Evolutionary conservation across 2,329 filamentous ascomycete genomes (phyloP), one percentile per base, ranked within the genome.

Genomic region (Alternaria infectoria): DNA sequence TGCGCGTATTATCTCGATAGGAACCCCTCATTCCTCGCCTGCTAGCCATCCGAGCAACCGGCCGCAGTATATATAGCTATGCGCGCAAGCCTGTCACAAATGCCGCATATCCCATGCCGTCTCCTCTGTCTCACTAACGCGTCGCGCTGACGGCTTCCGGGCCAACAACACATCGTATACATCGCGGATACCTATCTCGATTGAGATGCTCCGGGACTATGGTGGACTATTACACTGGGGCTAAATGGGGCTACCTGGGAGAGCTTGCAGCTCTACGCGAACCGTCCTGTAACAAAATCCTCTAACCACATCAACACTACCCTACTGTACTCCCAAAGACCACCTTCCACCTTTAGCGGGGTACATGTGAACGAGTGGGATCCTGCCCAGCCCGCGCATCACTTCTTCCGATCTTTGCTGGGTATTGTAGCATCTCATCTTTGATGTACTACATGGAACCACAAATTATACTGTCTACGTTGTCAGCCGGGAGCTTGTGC

Each of bases 331-430:
- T 50, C 55, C 36, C 30, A 54, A 44, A 47, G 36, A 47, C 36
- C 64, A 67, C 64, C 64, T 66, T 67, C 62, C 50, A 44, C 43
- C 21, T 54, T 58, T 50, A 59, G 64, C 19, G 56, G 56, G 56
- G 46, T 61, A 51, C 59, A 32, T 49, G 44, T 9, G 32, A 61
- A 61, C 45, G 59, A 32, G 59, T 45, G 59, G 59, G 46, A 57
- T 57, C 47, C 17, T 19, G 57, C 49, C 5, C 45, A 51, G 44
- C 54, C 54, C 25, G 44, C 54, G 26, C 46, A 19, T 32, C 28
- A 25, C 43, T 15, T 49, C 46, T 36, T 52, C 32, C 56, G 13
- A 26, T 13, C 57, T 54, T 47, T 40, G 15, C 10, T 21, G 28
- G 25, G 23, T 8, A 17, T 12, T 19, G 19, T 6, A 56, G 40